Base-by-base conservation (phyloP, 2,329 filamentous ascomycete genomes). In the Dothideomycetes sp. region DNA sequence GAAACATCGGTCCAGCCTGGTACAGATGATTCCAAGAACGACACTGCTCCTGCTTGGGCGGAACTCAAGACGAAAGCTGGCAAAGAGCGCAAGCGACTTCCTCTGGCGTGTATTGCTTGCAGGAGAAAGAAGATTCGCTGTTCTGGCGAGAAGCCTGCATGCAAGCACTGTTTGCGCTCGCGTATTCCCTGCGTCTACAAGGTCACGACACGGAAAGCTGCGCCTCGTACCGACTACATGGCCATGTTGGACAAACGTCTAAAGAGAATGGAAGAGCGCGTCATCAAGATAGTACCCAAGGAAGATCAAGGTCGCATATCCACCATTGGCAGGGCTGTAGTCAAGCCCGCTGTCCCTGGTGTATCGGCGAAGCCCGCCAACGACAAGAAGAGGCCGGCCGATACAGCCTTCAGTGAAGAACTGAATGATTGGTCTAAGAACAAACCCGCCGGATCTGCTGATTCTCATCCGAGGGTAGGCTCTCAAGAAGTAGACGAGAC, bases 151-250 rank as follows among this genome's bases (percentile, higher is more conserved):
- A 96, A 95, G 62, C 91, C 91, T 3, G 85, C 88, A 1, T 98
- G 91, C 70, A 95, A 94, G 62, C 91, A 96, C 64, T 96, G 91
- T 58, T 71, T 93, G 45, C 78, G 88, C 43, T 94, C 89, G 37
- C 78, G 89, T 30, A 93, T 94, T 51, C 89, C 89, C 2, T 98
- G 91, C 59, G 88, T 96, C 4, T 98, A 96, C 71, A 96, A 96
- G 57, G 86, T 94, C 45, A 96, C 88, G 0, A 87, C 88, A 4
- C 75, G 91, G 45, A 96, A 96, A 61, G 87, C 89, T 1, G 87
- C 88, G 3, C 91, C 91, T 3, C 75, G 91, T 38, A 96, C 91
- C 13, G 91, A 96, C 62, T 96, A 96, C 62, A 96, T 96, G 91
- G 87, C 88, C 29, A 96, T 96, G 87, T 67, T 96, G 53, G 91